Base-by-base conservation (phyloP, 768 basidiomycete species). In the Xerocomus potaroensis region DNA sequence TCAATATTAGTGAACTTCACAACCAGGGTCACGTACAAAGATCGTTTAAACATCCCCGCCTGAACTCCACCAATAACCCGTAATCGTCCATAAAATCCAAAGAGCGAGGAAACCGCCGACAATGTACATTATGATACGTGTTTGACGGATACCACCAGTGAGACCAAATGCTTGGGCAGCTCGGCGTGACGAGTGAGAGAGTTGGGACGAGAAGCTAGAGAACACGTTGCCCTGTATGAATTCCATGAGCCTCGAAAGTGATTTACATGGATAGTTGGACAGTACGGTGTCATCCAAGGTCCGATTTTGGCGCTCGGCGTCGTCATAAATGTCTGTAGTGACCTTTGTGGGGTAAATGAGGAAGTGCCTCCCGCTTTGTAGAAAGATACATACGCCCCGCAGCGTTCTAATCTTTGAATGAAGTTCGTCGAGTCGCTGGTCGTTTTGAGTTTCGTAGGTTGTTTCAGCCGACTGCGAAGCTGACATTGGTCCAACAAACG, bases 241-340 rank as follows among this genome's bases (percentile, higher is more conserved):
- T 9, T 41, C 26, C 37, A 39, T 24, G 15, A 47, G 3, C n/a
- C n/a, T n/a, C n/a, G n/a, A n/a, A n/a, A n/a, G 39, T 7, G 42
- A 14, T 16, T 12, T 45, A n/a, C 8, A 31, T 5, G 31, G 7
- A 24, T 7, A 31, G n/a, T 22, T 32, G 11, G 16, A 26, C 21
- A 63, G 51, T 49, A 89, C 89, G 3, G 88, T 81, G 31, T 84
- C 79, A 56, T 92, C 88, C 21, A 93, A 70, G 44, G 84, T 78
- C 3, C 77, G 60, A 58, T 92, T 91, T 69, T 92, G 91, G 9
- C 83, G 71, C 66, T 93, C 90, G 1, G 84, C 84, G 58, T 92
- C 91, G 50, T 81, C 78, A 61, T 93, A 75, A 31, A 93, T 91
- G 68, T 93, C 90, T 3, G 80, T 86, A 11, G 90, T 92, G n/a